A percentile compares a stretch with the other conserved stretches of the same genome.
These are phyloP conservation scores for Candida corydali DNA, from an alignment of 805 yeast species.

Conservation along the genomic window DNA sequence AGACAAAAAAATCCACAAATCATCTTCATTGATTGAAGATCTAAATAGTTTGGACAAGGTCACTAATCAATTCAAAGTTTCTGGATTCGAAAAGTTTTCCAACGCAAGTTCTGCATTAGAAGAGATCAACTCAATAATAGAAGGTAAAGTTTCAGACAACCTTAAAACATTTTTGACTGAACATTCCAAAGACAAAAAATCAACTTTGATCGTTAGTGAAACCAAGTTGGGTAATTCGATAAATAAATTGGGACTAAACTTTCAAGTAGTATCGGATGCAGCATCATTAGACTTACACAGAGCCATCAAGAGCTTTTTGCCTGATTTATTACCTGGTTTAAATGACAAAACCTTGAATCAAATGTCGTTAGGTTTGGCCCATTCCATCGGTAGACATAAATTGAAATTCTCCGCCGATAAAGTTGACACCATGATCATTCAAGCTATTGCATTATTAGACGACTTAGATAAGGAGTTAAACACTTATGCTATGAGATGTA, in stretches of 20 bases:
- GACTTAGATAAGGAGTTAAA: constrained; percentile 96
- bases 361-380: constrained; percentile 98
- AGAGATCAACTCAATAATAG: constrained; percentile 88
- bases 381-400: constrained; percentile 97
- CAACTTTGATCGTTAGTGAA: constrained; percentile 87
- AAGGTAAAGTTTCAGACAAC: constrained; percentile 88
- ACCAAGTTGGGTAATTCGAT: constrained; percentile 95
- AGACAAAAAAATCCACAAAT: constrained; percentile 94
- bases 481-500: constrained; percentile 97
- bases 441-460: constrained; percentile 95
- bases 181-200: constrained; percentile 65
- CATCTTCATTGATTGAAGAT: constrained; percentile 68
- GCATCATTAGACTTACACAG: constrained; percentile 92
- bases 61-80: constrained; percentile 84
- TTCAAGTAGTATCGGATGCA: constrained; percentile 88
- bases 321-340: constrained; percentile 91
- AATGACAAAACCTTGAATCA: constrained; percentile 79
- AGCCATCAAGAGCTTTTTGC: constrained; percentile 90
- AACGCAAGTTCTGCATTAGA: constrained; percentile 95
- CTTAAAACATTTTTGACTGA: constrained; percentile 73
- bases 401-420: constrained; percentile 96
- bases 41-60: constrained; percentile 81
- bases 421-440: constrained; percentile 98
- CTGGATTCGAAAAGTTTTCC: constrained; percentile 90
- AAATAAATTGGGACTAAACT: constrained; percentile 87